Conservation (phyloP, 1,139 yeast species). For the Kurtzmaniella quercitrusa region DNA sequence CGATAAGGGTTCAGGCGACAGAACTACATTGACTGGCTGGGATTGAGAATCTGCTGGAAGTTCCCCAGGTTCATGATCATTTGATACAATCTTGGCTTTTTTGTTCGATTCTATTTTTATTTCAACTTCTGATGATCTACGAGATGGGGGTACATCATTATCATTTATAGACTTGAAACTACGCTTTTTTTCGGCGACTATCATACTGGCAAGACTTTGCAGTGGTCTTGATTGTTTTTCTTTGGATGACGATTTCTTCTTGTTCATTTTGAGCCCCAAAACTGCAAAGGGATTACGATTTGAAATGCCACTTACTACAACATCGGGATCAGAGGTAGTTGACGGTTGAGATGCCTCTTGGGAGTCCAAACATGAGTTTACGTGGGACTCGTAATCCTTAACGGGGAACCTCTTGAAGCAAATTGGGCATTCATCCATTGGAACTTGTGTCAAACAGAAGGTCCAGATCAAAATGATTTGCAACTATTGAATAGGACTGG, state of each 20-base stretch:
- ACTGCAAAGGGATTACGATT: constrained; percentile 22
- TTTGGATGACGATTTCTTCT: constrained; percentile 9
- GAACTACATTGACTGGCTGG: too few species aligned
- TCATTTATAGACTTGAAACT: constrained; percentile 9
- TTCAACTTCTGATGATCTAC: not conserved
- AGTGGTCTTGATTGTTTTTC: constrained; percentile 15
- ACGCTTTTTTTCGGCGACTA: constrained; percentile 30
- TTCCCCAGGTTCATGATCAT: too few species aligned
- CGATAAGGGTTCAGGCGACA: too few species aligned
- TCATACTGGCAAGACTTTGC: constrained; percentile 27
- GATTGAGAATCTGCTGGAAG: too few species aligned
- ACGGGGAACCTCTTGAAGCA: constrained; percentile 24
- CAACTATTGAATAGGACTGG: too few species aligned
- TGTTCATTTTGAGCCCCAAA: constrained; percentile 27
- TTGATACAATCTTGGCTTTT: too few species aligned
- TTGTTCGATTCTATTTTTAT: too few species aligned
- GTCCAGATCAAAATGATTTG: too few species aligned
- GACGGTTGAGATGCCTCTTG: constrained; percentile 10
- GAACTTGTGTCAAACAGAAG: not conserved
- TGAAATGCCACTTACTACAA: constrained; percentile 1
- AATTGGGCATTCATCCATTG: constrained; percentile 30
- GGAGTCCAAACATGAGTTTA: constrained; percentile 33
- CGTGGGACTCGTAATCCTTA: constrained; percentile 34
- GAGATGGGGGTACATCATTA: not conserved
- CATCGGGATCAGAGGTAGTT: constrained; percentile 1